Evolutionary conservation across 805 yeast species (phyloP).

Genomic region (Tetrapisispora phaffii): DNA sequence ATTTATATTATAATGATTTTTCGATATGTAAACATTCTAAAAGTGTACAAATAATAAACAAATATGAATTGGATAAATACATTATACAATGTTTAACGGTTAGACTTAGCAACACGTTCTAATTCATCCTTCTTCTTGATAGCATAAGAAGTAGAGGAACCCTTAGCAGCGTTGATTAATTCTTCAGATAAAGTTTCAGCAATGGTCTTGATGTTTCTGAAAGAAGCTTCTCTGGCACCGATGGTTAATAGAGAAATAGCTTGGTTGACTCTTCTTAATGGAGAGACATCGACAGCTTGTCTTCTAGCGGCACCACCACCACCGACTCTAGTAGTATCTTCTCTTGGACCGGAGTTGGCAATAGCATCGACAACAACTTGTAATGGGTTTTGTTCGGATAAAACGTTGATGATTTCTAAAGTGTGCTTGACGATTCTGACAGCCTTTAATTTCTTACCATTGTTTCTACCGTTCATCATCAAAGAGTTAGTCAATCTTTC

Average conservation of each 20-base stretch:
- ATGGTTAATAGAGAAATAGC: slow-evolving; percentile 95
- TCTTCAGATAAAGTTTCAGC: slow-evolving; percentile 99
- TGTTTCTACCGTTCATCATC: slow-evolving; percentile 99
- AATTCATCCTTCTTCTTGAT: slow-evolving; percentile 99
- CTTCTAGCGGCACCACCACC: slow-evolving; percentile 99
- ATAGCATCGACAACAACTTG: slow-evolving; percentile 99
- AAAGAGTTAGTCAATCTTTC: slow-evolving; percentile 99
- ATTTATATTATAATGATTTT: slow-evolving; percentile 5
- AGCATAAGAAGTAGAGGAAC: slow-evolving; percentile 99
- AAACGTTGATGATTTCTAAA: slow-evolving; percentile 90
- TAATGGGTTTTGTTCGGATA: slow-evolving; percentile 98
- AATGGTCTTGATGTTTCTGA: slow-evolving; percentile 99
- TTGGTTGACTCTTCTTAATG: slow-evolving; percentile 99
- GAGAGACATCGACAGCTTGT: slow-evolving; percentile 99
- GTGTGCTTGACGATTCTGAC: slow-evolving; percentile 99
- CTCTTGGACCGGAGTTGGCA: slow-evolving; percentile 99
- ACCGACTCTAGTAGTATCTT: slow-evolving; percentile 99
- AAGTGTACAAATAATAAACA: slow-evolving; percentile 7
- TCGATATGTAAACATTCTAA: slow-evolving; percentile 5
- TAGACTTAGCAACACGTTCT: slow-evolving; percentile 99
- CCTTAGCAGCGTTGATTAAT: slow-evolving; percentile 99
- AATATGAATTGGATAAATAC: slow-evolving; percentile 5
- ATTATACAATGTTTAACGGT: slow-evolving; percentile 65
- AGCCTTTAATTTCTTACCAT: slow-evolving; percentile 99
- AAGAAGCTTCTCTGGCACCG: slow-evolving; percentile 99